These are phyloP conservation scores for Monosporozyma unispora DNA, from an alignment of 805 yeast genomes.

Conservation along the genomic window DNA sequence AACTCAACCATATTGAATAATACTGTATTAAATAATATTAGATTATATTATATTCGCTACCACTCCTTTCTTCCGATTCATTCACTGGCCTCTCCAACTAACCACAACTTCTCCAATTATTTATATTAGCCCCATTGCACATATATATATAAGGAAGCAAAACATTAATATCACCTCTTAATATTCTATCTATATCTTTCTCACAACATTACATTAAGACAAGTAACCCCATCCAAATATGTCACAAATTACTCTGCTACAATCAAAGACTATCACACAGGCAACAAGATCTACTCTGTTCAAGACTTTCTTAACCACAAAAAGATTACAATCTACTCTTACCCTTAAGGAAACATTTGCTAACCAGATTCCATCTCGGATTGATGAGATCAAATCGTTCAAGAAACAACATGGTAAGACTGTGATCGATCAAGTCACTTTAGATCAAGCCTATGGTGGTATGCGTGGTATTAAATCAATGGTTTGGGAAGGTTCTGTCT, in stretches of 20 bases:
- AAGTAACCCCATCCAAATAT: not conserved
- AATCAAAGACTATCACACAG: not conserved
- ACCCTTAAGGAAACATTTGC: conserved; percentile 92
- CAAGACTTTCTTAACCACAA: not conserved
- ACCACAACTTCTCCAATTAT: too few species aligned
- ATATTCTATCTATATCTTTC: not conserved
- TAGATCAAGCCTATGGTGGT: conserved; percentile 85
- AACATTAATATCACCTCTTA: too few species aligned
- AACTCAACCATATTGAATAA: too few species aligned
- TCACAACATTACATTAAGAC: not conserved
- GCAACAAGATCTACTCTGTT: not conserved
- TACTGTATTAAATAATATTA: too few species aligned
- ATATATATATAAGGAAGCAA: too few species aligned
- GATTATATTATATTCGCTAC: too few species aligned
- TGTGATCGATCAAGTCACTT: conserved; percentile 59
- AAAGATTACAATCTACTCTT: conserved; percentile 25
- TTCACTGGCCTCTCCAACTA: too few species aligned
- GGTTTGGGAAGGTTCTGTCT: conserved; percentile 83
- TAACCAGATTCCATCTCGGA: conserved; percentile 82
- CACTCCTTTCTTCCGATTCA: too few species aligned
- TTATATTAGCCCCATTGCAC: too few species aligned
- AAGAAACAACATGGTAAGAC: conserved; percentile 81
- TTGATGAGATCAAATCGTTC: conserved; percentile 74
- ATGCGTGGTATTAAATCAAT: conserved; percentile 81
- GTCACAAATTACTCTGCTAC: not conserved